Evolutionary conservation across 2,329 filamentous ascomycete genomes (phyloP), one percentile per base, ranked within the genome.

Genomic region (Pezicula neosporulosa): DNA sequence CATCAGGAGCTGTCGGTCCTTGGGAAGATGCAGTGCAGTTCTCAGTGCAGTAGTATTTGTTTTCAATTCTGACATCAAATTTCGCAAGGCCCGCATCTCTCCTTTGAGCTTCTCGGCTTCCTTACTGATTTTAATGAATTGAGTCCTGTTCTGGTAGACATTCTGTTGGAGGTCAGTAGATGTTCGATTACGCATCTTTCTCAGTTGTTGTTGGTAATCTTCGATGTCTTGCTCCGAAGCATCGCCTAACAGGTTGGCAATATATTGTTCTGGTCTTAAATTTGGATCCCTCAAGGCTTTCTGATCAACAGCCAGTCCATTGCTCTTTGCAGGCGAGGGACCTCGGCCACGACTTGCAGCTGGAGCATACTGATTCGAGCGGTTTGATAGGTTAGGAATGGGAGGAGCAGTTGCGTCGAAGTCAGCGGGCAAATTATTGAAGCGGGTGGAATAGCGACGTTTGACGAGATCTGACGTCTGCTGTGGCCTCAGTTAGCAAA

Each of bases 101-200:
- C 84, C 83, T 72, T 97, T 97, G 52, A 99, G 82, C 73, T 96
- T 97, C 71, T 99, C 94, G 2, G 95, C 94, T 73, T 99, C 94
- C 71, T 97, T 97, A 68, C 92, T 97, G 70, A 99, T 97, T 71
- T 96, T 96, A 77, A 99, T 97, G 66, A 99, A 99, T 65, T 97
- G 94, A 0, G 90, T 96, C 45, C 94, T 85, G 70, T 99, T 99
- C 69, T 97, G 92, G 71, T 96, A 93, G 47, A 99, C 88, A 70
- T 92, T 97, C 66, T 95, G 90, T 70, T 97, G 93, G 19, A 99
- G 77, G 61, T 97, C 92, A 45, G 60, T 63, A 3, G 66, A 68
- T n/a, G 64, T 62, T 37, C 63, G 56, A 53, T 61, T 65, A 15
- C 59, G 56, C 45, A 68, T 51, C 39, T 62, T 63, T 48, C 54